Conservation (phyloP, 2,329 filamentous ascomycete genomes). For the Alternaria gaisen region DNA sequence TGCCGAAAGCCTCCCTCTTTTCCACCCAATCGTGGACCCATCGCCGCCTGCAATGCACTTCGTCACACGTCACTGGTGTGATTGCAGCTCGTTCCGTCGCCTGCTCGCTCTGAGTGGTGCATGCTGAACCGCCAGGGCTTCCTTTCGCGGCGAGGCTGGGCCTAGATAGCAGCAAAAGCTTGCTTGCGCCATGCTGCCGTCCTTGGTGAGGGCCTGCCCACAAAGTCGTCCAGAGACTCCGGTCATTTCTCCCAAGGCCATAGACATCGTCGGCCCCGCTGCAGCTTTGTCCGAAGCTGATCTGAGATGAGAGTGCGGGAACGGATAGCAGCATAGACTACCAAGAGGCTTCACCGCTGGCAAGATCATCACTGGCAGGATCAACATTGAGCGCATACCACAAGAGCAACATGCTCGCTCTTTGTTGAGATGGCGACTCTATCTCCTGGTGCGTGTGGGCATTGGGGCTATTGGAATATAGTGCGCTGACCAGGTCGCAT, state of each 20-base stretch:
- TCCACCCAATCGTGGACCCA: constrained; percentile 9
- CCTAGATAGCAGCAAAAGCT: constrained; percentile 9
- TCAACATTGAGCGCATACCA: constrained; percentile 13
- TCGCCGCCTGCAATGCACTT: constrained; percentile 21
- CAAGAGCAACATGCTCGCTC: constrained; percentile 18
- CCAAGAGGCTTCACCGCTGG: constrained; percentile 13
- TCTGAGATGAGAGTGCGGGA: constrained; percentile 12
- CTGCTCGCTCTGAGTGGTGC: constrained; percentile 24
- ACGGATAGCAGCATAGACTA: constrained; percentile 11
- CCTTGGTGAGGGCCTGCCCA: constrained; percentile 8
- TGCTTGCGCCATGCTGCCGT: constrained; percentile 10
- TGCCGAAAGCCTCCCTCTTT: constrained; percentile 2
- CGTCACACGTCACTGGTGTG: constrained; percentile 24
- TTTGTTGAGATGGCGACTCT: constrained; percentile 36
- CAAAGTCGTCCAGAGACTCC: neutral
- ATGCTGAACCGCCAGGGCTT: constrained; percentile 23
- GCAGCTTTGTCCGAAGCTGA: constrained; percentile 3
- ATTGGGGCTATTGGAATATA: constrained; percentile 15
- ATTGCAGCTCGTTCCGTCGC: constrained; percentile 13
- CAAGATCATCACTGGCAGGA: constrained; percentile 1
- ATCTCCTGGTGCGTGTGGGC: constrained; percentile 34
- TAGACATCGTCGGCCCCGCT: constrained; percentile 1
- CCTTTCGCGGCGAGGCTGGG: constrained; percentile 18
- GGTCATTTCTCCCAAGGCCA: neutral
- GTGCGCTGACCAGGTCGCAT: constrained; percentile 34